phyloP scores from a whole-genome alignment of 2,329 filamentous ascomycete genomes.

The Botryosphaeria dothidea region DNA sequence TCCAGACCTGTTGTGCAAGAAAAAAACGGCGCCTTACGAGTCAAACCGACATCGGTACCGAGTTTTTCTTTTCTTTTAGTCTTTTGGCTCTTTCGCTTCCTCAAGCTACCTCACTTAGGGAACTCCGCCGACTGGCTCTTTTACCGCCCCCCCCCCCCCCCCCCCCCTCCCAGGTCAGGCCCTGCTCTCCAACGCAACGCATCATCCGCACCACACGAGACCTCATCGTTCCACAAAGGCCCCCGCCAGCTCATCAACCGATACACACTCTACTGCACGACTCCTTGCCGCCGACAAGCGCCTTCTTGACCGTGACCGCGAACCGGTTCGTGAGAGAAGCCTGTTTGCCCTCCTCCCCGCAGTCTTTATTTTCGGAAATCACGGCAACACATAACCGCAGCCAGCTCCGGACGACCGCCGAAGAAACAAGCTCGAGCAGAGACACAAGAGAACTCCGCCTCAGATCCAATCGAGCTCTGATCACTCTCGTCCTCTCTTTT shows the following conservation, averaged over 20 bases:
- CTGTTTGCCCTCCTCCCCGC: too few species aligned
- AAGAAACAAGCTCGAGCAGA: background rate
- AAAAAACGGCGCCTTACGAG: background rate
- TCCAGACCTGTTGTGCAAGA: background rate
- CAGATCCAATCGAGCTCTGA: background rate
- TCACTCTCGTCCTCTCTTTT: background rate
- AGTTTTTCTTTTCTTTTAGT: background rate
- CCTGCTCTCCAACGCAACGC: background rate
- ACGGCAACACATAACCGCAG: background rate
- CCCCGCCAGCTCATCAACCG: background rate
- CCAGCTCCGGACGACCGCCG: background rate
- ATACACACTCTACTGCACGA: background rate
- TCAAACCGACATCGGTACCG: constrained; percentile 2
- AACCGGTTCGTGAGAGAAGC: too few species aligned
- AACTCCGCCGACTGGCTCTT: background rate
- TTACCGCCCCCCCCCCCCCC: background rate
- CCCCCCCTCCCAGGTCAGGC: background rate
- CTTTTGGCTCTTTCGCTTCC: background rate
- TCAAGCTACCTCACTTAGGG: background rate
- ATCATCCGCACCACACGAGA: background rate
- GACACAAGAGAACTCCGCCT: background rate
- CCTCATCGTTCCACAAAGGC: background rate
- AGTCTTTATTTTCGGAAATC: too few species aligned
- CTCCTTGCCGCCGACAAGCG: background rate
- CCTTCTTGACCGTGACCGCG: background rate